Percentiles rank a stretch among this genome's conserved stretches.
These are phyloP conservation scores for Lasiodiplodia hormozganensis DNA, from an alignment of 2,329 filamentous ascomycete genomes.

Conservation along the genomic window DNA sequence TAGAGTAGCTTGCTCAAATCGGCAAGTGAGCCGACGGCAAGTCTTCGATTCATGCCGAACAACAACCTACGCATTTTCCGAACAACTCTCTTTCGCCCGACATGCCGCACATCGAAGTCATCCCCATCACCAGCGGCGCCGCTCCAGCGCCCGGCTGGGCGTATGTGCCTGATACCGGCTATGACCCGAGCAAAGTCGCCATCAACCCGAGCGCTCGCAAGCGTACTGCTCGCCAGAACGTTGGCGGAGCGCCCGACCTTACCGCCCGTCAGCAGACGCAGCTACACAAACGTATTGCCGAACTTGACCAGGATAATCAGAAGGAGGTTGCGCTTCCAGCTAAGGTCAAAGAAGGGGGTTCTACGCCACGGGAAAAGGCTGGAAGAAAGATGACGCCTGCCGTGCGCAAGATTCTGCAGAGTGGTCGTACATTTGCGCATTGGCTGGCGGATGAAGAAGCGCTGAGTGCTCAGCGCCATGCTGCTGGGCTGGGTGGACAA, in stretches of 20 bases:
- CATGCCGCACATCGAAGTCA: constrained; percentile 80
- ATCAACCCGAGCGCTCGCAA: constrained; percentile 66
- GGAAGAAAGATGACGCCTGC: constrained; percentile 64
- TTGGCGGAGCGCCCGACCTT: constrained; percentile 58
- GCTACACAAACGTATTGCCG: constrained; percentile 79
- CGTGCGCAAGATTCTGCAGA: constrained; percentile 78
- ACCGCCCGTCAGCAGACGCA: constrained; percentile 84
- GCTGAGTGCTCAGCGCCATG: constrained; percentile 44
- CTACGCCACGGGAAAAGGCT: constrained; percentile 45
- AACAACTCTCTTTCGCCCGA: background rate
- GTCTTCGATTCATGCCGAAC: constrained; percentile 8
- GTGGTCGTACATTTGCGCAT: constrained; percentile 83
- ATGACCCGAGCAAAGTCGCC: constrained; percentile 62
- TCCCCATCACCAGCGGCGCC: constrained; percentile 69
- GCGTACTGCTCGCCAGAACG: constrained; percentile 63
- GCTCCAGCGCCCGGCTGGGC: constrained; percentile 85
- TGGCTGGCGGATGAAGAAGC: constrained; percentile 82
- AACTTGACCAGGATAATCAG: constrained; percentile 67
- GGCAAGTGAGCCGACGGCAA: constrained; percentile 18
- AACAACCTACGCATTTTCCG: background rate
- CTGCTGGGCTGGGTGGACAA: constrained; percentile 5
- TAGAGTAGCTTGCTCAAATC: constrained; percentile 1
- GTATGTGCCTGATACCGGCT: constrained; percentile 80
- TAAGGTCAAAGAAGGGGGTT: constrained; percentile 48
- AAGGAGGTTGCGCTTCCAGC: constrained; percentile 65